A percentile compares a stretch with the other conserved stretches of the same genome.
Conservation (phyloP, 2,329 filamentous ascomycete genomes). For the Penicillium sp. region DNA sequence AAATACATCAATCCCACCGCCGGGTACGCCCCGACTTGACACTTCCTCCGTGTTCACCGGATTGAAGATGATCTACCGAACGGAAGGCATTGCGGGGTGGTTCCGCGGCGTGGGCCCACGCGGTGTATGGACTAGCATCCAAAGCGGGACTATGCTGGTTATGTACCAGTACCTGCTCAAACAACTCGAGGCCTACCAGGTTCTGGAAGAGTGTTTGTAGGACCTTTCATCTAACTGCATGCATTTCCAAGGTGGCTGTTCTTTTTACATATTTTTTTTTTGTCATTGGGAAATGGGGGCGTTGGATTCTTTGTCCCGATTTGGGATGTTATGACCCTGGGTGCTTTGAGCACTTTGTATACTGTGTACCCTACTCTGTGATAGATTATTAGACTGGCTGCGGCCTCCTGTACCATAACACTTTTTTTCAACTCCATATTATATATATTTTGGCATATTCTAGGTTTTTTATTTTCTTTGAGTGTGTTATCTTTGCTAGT, state of each 20-base stretch:
- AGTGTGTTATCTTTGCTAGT: background rate
- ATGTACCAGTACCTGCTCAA: conserved; percentile 86
- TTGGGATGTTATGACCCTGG: conserved; percentile 10
- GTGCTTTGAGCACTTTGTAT: conserved; percentile 14
- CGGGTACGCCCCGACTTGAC: conserved; percentile 76
- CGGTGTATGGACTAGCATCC: conserved; percentile 94
- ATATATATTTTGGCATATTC: background rate
- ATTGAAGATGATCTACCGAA: conserved; percentile 81
- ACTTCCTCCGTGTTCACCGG: conserved; percentile 88
- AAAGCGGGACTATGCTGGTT: conserved; percentile 95
- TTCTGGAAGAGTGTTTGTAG: conserved; percentile 25
- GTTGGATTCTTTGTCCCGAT: conserved; percentile 16
- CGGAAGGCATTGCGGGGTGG: conserved; percentile 84
- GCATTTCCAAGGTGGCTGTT: conserved; percentile 11
- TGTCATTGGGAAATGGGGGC: conserved; percentile 15
- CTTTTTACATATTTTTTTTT: conserved; percentile 10
- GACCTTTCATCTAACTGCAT: conserved; percentile 11
- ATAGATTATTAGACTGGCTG: conserved; percentile 26
- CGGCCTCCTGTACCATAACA: conserved; percentile 22
- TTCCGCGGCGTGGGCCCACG: conserved; percentile 93
- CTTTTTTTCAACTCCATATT: conserved; percentile 4
- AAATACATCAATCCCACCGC: conserved; percentile 75
- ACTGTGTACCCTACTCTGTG: conserved; percentile 13
- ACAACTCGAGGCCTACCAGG: conserved; percentile 63
- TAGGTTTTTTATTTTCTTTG: background rate